Base-by-base conservation (phyloP, 164 flowering plant species). In the Paratinospora sagittata region DNA sequence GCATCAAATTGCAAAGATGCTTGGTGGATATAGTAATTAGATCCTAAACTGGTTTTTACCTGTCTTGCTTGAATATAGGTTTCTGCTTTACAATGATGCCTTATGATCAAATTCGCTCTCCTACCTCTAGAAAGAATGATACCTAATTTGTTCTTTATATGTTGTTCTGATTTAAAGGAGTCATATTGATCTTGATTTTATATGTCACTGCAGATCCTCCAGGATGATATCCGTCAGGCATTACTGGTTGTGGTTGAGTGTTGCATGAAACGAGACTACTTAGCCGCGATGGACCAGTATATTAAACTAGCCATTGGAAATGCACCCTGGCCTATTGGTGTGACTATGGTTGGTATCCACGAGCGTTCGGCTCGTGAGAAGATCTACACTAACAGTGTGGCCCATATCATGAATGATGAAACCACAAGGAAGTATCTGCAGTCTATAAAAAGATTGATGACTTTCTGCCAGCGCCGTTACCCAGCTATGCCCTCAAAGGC, bases 251-350 rank as follows among this genome's bases (percentile, higher is more conserved):
- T 96, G 69, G 99, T 96, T 30, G 71, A 90, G 1, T 91, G 95
- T 82, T 93, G 98, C 77, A 81, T 83, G 87, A 80, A 82, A 81
- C 84, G 98, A 66, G 96, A 96, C 75, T 96, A 96, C 78, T 83
- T 89, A 43, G 97, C 99, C 55, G 99, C 96, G 66, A 91, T 90
- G 90, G 97, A 91, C 77, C 96, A 93, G 52, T 96, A 96, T 68
- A 96, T 96, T 70, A 96, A 83, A 79, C 17, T 96, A 81, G 98
- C 99, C 57, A 96, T 96, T 47, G 98, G 99, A 36, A 96, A 96
- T 82, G 99, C 99, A 17, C 99, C 99, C 1, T 96, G 99, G 99
- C 99, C 99, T 55, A 96, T 96, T 80, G 99, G 99, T 81, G 99
- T 96, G 23, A 96, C 99, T 82, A 96, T 96, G 99, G 99, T 96